phyloP scores from a whole-genome alignment of 768 basidiomycete species.

The Kwoniella newhampshirensis region DNA sequence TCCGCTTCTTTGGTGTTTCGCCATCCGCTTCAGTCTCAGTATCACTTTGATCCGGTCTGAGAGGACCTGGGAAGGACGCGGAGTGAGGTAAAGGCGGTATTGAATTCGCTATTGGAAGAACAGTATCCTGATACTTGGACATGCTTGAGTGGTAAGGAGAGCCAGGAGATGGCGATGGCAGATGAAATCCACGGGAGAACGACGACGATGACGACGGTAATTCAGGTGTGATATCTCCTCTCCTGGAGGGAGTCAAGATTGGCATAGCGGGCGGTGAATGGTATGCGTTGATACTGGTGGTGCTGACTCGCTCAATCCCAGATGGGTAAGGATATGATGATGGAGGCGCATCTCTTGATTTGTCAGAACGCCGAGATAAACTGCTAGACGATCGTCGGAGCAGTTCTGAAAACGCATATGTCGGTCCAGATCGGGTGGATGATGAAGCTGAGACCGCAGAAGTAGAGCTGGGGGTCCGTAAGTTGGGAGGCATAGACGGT shows the following conservation, averaged over 20 bases:
- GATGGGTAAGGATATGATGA: slow-evolving; percentile 22
- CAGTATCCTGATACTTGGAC: background rate
- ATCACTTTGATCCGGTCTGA: slow-evolving; percentile 22
- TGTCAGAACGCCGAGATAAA: slow-evolving; percentile 25
- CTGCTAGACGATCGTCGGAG: slow-evolving; percentile 33
- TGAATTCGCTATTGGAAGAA: background rate
- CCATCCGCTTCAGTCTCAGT: slow-evolving; percentile 28
- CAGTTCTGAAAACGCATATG: slow-evolving; percentile 23
- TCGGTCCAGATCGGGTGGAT: slow-evolving; percentile 19
- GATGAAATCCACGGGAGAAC: slow-evolving; percentile 43
- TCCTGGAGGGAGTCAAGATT: slow-evolving; percentile 6
- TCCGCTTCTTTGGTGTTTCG: slow-evolving; percentile 24
- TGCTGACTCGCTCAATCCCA: background rate
- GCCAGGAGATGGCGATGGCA: slow-evolving; percentile 41
- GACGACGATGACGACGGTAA: slow-evolving; percentile 25
- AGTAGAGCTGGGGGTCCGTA: slow-evolving; percentile 35
- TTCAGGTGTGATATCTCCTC: slow-evolving; percentile 8
- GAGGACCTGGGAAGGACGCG: slow-evolving; percentile 26
- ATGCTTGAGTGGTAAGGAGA: slow-evolving; percentile 45
- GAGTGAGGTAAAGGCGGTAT: slow-evolving; percentile 39
- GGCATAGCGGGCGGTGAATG: slow-evolving; percentile 8
- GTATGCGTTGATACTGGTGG: slow-evolving; percentile 13
- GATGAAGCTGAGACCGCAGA: slow-evolving; percentile 22
- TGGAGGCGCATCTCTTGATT: slow-evolving; percentile 19
- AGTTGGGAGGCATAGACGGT: slow-evolving; percentile 36